A percentile compares a stretch with the other conserved stretches of the same genome.
These are phyloP conservation scores for Trichoderma breve DNA, from an alignment of 2,329 filamentous ascomycete species.

Conservation along the genomic window DNA sequence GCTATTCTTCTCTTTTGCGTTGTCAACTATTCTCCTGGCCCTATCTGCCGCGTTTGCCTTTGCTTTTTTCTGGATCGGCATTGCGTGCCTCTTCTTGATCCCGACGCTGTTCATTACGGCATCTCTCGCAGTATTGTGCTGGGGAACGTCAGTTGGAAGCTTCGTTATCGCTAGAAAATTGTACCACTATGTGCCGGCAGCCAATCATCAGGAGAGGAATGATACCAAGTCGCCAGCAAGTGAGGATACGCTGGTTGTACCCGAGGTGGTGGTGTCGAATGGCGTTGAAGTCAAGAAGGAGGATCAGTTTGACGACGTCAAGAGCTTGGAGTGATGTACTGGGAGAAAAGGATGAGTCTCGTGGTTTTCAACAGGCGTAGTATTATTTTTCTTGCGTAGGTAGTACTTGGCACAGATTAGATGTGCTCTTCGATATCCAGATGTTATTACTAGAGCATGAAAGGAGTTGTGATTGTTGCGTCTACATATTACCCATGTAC, in stretches of 20 bases:
- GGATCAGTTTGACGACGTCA: background rate
- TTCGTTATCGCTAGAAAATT: slow-evolving; percentile 52
- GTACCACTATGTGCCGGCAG: slow-evolving; percentile 39
- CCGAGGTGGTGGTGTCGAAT: background rate
- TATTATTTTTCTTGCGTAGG: background rate
- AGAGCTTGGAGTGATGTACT: background rate
- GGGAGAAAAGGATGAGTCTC: fast-evolving
- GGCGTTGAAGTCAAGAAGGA: background rate
- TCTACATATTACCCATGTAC: background rate
- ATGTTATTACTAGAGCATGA: background rate
- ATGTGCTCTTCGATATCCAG: background rate
- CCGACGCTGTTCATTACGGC: slow-evolving; percentile 67
- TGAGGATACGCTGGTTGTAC: background rate
- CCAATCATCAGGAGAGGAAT: background rate
- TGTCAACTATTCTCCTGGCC: slow-evolving; percentile 62
- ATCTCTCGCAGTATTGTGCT: slow-evolving; percentile 60
- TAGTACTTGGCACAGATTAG: background rate
- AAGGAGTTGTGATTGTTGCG: background rate
- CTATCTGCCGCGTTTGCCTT: slow-evolving; percentile 62
- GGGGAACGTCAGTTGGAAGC: slow-evolving; percentile 63
- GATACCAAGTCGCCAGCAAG: background rate
- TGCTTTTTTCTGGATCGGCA: slow-evolving; percentile 63
- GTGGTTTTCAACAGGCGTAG: background rate
- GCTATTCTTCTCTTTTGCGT: slow-evolving; percentile 65
- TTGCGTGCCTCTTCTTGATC: slow-evolving; percentile 65